Conservation (phyloP, 768 basidiomycete species). For the Mycena venus region DNA sequence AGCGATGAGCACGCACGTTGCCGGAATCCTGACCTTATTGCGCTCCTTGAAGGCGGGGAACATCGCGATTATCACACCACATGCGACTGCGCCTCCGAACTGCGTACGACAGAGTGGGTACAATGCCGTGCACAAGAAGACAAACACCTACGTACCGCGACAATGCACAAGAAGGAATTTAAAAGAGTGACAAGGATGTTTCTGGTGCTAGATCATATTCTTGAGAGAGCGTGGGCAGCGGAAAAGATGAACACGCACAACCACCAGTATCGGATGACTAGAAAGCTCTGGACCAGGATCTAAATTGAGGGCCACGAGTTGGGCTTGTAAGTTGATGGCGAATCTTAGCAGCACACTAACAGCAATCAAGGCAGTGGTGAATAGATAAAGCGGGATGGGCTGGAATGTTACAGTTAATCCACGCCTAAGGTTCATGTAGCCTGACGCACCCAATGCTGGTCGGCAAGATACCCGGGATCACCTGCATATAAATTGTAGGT, state of each 20-base stretch:
- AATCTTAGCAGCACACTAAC: too few species aligned
- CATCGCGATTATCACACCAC: not conserved
- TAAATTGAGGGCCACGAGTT: too few species aligned
- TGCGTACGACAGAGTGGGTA: conserved; percentile 2
- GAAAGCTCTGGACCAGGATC: conserved; percentile 17
- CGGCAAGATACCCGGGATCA: not conserved
- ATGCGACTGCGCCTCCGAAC: conserved; percentile 5
- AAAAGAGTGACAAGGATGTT: conserved; percentile 12
- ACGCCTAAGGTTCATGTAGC: not conserved
- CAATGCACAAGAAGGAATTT: not conserved
- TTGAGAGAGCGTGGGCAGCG: not conserved
- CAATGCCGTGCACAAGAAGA: conserved; percentile 2
- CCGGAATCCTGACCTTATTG: conserved; percentile 1
- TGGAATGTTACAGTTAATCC: conserved; percentile 12
- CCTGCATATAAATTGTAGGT: not conserved
- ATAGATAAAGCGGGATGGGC: conserved; percentile 8
- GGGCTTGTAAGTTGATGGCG: too few species aligned
- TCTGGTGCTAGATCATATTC: conserved; percentile 5
- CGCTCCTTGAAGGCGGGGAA: conserved; percentile 8
- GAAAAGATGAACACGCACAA: not conserved
- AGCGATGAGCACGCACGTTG: not conserved
- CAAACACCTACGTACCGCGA: not conserved
- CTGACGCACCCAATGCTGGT: conserved; percentile 16
- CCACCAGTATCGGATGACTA: conserved; percentile 19
- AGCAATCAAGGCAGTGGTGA: conserved; percentile 17